Evolutionary conservation across 768 basidiomycete species (phyloP).

Genomic region (Auricularia heimuer): DNA sequence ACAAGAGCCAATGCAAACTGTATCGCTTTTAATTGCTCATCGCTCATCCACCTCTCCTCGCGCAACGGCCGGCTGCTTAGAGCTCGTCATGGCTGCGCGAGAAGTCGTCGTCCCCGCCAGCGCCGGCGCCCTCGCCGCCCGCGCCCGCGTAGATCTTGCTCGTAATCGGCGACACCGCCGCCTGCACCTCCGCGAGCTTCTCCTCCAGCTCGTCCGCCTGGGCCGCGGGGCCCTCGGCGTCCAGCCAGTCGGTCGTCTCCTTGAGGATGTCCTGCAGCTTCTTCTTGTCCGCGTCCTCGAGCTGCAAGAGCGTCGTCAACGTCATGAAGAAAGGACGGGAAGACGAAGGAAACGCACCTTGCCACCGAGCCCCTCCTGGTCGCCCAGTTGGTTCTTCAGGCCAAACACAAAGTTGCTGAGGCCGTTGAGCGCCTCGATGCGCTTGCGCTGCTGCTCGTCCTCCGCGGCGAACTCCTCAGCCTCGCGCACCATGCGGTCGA

Average conservation of each 20-base stretch:
- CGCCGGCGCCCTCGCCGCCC: neutral
- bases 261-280: slow-evolving; percentile 71
- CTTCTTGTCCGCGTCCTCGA: slow-evolving; percentile 75
- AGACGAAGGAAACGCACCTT: slow-evolving; percentile 33
- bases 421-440: slow-evolving; percentile 75
- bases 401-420: slow-evolving; percentile 78
- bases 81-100: slow-evolving; percentile 17
- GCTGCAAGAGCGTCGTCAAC: slow-evolving; percentile 7
- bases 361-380: slow-evolving; percentile 84
- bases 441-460: slow-evolving; percentile 68
- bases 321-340: neutral
- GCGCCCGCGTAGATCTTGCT: slow-evolving; percentile 59
- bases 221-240: slow-evolving; percentile 68
- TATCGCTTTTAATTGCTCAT: neutral
- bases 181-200: slow-evolving; percentile 63
- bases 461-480: slow-evolving; percentile 84
- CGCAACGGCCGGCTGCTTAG: slow-evolving; percentile 3
- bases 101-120: slow-evolving; percentile 9
- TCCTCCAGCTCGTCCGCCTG: slow-evolving; percentile 85
- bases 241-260: slow-evolving; percentile 88
- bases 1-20: neutral
- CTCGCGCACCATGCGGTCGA: slow-evolving; percentile 91
- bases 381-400: slow-evolving; percentile 77
- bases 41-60: neutral
- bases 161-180: slow-evolving; percentile 74